phyloP scores from a whole-genome alignment of 2,329 filamentous ascomycete species.

The Aspergillus oerlinghausenensis region DNA sequence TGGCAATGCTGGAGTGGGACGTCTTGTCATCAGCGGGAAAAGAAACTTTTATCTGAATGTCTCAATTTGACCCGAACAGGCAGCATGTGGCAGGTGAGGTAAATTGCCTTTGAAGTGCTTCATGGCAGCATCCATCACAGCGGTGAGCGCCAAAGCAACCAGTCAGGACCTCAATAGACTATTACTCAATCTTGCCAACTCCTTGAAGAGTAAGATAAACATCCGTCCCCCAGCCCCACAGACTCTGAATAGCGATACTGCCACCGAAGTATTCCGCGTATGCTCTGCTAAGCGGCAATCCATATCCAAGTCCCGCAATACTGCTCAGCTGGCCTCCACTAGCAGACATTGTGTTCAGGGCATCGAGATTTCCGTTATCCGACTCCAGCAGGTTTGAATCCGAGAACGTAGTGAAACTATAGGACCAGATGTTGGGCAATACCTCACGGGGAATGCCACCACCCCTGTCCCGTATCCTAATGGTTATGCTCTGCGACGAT shows the following conservation, averaged over 20 bases:
- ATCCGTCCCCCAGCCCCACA: constrained; percentile 86
- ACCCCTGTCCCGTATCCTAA: constrained; percentile 91
- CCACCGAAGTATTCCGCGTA: constrained; percentile 99
- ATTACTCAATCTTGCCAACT: constrained; percentile 48
- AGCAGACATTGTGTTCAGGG: constrained; percentile 69
- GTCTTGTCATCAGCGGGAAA: not conserved
- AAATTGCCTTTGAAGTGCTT: not conserved
- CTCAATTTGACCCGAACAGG: not conserved
- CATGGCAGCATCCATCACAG: not conserved
- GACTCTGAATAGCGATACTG: constrained; percentile 87
- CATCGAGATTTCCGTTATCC: constrained; percentile 57
- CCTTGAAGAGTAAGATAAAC: constrained; percentile 61
- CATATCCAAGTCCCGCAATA: constrained; percentile 91
- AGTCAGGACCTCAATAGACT: not conserved
- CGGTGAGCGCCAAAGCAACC: no score
- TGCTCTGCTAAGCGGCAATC: constrained; percentile 79
- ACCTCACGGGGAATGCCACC: constrained; percentile 86
- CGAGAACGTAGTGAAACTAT: constrained; percentile 92
- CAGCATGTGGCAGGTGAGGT: not conserved
- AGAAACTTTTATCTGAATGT: not conserved
- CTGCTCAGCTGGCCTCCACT: constrained; percentile 70
- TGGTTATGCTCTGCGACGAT: constrained; percentile 77
- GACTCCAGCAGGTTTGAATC: constrained; percentile 53
- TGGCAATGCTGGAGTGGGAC: not conserved
- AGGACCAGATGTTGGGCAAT: constrained; percentile 86